Evolutionary conservation across 305 asterid genomes (phyloP), one percentile per base, ranked within the genome.

Genomic region (Caryopteris hybrid): DNA sequence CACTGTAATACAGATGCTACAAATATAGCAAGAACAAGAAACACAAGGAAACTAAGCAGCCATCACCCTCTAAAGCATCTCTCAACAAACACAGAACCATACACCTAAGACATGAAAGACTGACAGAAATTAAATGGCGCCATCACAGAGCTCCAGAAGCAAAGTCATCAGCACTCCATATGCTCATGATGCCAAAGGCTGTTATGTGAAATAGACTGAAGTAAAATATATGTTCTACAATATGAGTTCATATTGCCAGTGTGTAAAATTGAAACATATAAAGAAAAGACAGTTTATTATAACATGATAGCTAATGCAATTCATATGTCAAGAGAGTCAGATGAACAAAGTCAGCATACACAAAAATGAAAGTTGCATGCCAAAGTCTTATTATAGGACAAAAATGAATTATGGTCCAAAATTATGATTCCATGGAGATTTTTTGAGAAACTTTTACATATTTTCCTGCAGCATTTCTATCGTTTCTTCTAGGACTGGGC

Each of bases 31-130:
- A n/a, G n/a, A n/a, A n/a, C n/a, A n/a, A n/a, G n/a, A n/a, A n/a
- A n/a, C n/a, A n/a, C n/a, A n/a, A n/a, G 62, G 23, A 46, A 65
- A 71, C 43, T 14, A 10, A 23, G 55, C 50, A 42, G 64, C 62
- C 42, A 70, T n/a, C n/a, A n/a, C n/a, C n/a, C n/a, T n/a, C n/a
- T n/a, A n/a, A n/a, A n/a, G n/a, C n/a, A n/a, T 39, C 42, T 5
- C 52, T 14, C 39, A 61, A 34, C 42, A 64, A 65, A 47, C 48
- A 21, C 47, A 55, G 54, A 33, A 55, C 23, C 36, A 51, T 12
- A n/a, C 59, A 23, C 33, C 1, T 16, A 3, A 64, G 25, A 70
- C 18, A 51, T 7, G 48, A 53, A 23, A 23, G 18, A 18, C 8
- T 16, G 27, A 16, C 20, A 31, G 48, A 67, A 38, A 59, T 34